These are phyloP conservation scores for Umbelopsis ramanniana DNA, from an alignment of 192 early-diverging fungal genomes.

Conservation along the genomic window DNA sequence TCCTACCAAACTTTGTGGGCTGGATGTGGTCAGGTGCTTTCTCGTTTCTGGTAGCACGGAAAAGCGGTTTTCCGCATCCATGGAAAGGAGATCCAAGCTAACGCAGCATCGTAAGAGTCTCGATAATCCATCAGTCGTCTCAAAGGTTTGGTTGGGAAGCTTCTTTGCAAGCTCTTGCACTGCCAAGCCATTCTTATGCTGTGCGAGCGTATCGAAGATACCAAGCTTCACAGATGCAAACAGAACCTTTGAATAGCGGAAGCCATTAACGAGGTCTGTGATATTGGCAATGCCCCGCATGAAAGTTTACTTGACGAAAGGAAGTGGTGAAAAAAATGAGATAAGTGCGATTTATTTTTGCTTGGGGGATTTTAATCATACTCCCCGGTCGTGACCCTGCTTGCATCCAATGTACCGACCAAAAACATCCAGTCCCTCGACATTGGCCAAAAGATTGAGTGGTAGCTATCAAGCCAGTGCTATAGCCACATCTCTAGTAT, in stretches of 20 bases:
- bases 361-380: no score
- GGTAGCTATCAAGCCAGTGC: background rate
- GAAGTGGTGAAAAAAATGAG: no score
- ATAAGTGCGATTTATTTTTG: no score
- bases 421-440: background rate
- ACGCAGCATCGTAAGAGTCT: slow-evolving; percentile 17
- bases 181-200: background rate
- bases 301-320: no score
- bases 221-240: slow-evolving; percentile 30
- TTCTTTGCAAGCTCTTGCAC: background rate
- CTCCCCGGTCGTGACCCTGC: background rate
- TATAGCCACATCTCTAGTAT: background rate
- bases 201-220: slow-evolving; percentile 27
- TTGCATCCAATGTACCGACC: slow-evolving; percentile 17
- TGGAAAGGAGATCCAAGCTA: slow-evolving; percentile 5
- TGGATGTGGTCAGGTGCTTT: slow-evolving; percentile 22
- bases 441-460: slow-evolving; percentile 2
- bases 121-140: slow-evolving; percentile 14
- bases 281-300: slow-evolving; percentile 21
- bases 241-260: slow-evolving; percentile 32
- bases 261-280: slow-evolving; percentile 24
- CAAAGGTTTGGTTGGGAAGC: background rate
- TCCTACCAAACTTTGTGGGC: slow-evolving; percentile 20
- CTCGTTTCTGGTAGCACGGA: background rate
- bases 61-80: background rate